Conservation (phyloP, 306 rosid species). For the Citrullus amarus region DNA sequence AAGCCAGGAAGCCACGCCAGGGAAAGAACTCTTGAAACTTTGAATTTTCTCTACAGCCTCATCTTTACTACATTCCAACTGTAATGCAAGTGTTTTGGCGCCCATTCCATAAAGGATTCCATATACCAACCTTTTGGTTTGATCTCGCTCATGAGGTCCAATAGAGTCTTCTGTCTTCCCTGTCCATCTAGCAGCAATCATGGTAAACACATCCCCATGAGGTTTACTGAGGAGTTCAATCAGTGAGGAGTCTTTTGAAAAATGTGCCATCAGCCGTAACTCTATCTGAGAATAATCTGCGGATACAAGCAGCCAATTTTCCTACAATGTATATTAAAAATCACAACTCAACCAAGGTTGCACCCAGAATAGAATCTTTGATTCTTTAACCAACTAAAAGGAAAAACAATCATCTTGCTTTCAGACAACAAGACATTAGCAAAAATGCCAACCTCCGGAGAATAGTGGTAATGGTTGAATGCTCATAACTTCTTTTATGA, state of each 20-base stretch:
- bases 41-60: conserved; percentile 77
- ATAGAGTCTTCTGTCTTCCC: conserved; percentile 60
- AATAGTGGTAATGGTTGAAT: neutral
- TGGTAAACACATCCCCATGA: conserved; percentile 65
- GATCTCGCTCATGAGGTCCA: conserved; percentile 57
- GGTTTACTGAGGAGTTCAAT: conserved; percentile 64
- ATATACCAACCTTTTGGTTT: conserved; percentile 81
- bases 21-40: conserved; percentile 72
- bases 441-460: neutral
- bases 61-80: conserved; percentile 57
- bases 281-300: conserved; percentile 99
- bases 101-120: conserved; percentile 99
- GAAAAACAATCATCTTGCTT: neutral
- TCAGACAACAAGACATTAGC: neutral
- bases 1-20: conserved; percentile 95
- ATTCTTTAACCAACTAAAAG: neutral
- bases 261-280: conserved; percentile 93
- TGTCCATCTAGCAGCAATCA: conserved; percentile 92
- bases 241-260: conserved; percentile 68
- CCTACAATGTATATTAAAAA: conserved; percentile 33
- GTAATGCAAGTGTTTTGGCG: conserved; percentile 73
- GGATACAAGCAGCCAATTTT: conserved; percentile 74
- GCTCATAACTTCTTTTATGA: neutral
- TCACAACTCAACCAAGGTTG: neutral
- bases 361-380: neutral